Evolutionary conservation across 495 filamentous ascomycete species (phyloP).

Genomic region (Tetracladium marchalianum): DNA sequence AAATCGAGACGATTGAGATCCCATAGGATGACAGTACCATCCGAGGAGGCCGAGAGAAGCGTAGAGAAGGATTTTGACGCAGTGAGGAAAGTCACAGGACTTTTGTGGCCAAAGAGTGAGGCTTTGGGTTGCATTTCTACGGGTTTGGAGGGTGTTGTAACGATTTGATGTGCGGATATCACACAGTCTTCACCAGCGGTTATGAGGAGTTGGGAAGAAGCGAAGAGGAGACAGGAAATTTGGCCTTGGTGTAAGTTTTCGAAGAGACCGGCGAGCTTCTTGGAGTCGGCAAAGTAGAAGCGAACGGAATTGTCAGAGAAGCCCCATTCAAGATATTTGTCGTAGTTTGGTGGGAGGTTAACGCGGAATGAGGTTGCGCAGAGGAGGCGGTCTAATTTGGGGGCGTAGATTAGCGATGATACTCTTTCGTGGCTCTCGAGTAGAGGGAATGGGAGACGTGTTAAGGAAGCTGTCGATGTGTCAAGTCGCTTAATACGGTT

Average conservation of each 20-base stretch:
- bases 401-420: constrained; percentile 63
- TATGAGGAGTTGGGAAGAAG: constrained; percentile 80
- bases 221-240: constrained; percentile 69
- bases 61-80: constrained; percentile 81
- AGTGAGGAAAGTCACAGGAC: constrained; percentile 68
- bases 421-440: constrained; percentile 78
- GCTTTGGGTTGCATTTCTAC: constrained; percentile 75
- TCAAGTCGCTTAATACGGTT: constrained; percentile 60
- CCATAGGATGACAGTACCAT: constrained; percentile 83
- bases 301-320: constrained; percentile 87
- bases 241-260: constrained; percentile 90
- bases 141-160: constrained; percentile 42
- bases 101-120: constrained; percentile 82
- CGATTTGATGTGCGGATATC: constrained; percentile 68
- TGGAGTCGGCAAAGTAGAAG: constrained; percentile 60
- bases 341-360: constrained; percentile 77
- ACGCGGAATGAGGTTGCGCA: constrained; percentile 74
- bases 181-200: constrained; percentile 89
- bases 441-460: constrained; percentile 70
- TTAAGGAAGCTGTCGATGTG: constrained; percentile 64
- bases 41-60: constrained; percentile 67
- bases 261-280: constrained; percentile 61
- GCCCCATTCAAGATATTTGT: constrained; percentile 93
- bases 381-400: constrained; percentile 73
- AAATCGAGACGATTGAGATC: constrained; percentile 85